Evolutionary conservation across 805 yeast species (phyloP), one percentile per base, ranked within the genome.

Genomic region (Suhomyces pyralidae): DNA sequence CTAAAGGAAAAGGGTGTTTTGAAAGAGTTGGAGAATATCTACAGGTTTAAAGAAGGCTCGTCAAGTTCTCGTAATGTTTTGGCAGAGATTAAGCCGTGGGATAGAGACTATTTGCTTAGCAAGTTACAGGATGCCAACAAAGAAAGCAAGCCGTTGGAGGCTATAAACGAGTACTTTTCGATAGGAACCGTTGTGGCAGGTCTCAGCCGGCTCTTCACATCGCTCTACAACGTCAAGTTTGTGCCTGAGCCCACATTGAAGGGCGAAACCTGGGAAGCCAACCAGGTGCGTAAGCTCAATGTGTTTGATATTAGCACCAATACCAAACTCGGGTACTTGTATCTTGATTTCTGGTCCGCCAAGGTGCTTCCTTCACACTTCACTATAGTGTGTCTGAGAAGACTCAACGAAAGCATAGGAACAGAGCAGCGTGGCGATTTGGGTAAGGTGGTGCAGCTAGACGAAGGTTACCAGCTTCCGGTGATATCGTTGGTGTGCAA

Each of bases 311-410:
- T 58, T 14, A 85, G 84, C 36, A 67, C 71, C 0, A 79, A 82
- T 32, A 62, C 63, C 50, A 87, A 84, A 0, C 64, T 84, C 25
- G 99, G 98, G 1, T 81, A 86, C 47, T 82, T 94, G 24, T 94
- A 94, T 65, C 81, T 96, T 59, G 99, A 94, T 66, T 76, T 94
- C 49, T 89, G 93, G 75, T 86, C 87, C 57, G 78, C 96, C 50
- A 78, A 76, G 7, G 84, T 90, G 1, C 84, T 86, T 53, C 97
- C 99, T 1, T 96, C 98, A 0, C 99, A 94, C 70, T 94, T 90
- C 70, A 94, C 98, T 0, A 89, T 94, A 7, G 90, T 94, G 56
- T 94, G 98, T 62, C 89, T 97, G n/a, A 80, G 98, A 58, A 82
- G 83, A 61, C 80, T 90, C 14, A 84, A 84, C 60, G 62, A 58